Base-by-base conservation (phyloP, 768 basidiomycete species). In the Imleria badia region DNA sequence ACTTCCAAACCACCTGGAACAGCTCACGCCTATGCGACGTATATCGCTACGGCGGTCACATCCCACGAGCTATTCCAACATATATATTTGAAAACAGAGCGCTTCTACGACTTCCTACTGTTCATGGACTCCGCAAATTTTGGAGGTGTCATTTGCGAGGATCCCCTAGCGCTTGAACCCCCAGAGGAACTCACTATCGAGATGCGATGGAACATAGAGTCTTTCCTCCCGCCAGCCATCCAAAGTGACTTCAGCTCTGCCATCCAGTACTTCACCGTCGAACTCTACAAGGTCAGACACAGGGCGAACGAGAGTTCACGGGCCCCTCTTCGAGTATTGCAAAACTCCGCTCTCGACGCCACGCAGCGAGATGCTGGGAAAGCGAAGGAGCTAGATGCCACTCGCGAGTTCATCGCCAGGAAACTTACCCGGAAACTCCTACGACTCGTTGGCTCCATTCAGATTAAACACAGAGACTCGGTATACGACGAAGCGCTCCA, bases 51-150 rank as follows among this genome's bases (percentile, higher is more conserved):
- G 0, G 97, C 97, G 1, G 91, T 96, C 58, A 96, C 88, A 23
- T 88, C 92, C 5, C 89, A 98, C 64, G 96, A 98, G 59, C 79
- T 99, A 14, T 99, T 99, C 78, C 89, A 95, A 62, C 93, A 97
- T 56, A 78, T 98, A 29, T 88, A 88, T 66, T 81, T 99, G 54
- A 80, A 87, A 42, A 89, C 94, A 19, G 86, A 90, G 26, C 82
- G 87, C 6, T 97, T 89, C 74, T 99, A 95, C 74, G 94, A 98
- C 73, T 93, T 91, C 66, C 74, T 98, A 10, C 75, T 98, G 26
- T 96, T 92, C 80, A 94, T 98, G 94, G 97, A 99, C 72, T 79
- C 85, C 13, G 91, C 93, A 29, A 99, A 98, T 70, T 84, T 87
- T 67, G 92, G 89, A 17, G 94, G 91, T 2, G 80, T 98, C 51